A percentile compares a stretch with the other conserved stretches of the same genome.
These are phyloP conservation scores for Stephania yunnanensis DNA, from an alignment of 164 flowering plant genomes.

Conservation along the genomic window DNA sequence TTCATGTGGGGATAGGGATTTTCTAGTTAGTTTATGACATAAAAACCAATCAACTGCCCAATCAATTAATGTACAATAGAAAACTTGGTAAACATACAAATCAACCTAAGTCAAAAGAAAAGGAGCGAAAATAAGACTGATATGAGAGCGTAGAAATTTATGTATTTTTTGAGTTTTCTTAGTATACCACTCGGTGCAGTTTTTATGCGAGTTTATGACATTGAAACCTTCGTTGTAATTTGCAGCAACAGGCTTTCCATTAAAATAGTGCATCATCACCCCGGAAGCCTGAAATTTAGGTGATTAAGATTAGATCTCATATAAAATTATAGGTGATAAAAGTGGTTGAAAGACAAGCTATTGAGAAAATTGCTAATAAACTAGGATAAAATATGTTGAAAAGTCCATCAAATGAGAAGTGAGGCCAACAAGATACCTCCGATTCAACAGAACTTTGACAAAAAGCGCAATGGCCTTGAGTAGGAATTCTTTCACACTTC, in stretches of 20 bases:
- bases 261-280: constrained; percentile 59
- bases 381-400: not conserved
- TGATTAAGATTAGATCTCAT: constrained; percentile 1
- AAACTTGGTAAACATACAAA: not conserved
- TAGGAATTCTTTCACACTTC: constrained; percentile 33
- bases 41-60: not conserved
- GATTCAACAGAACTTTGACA: constrained; percentile 65
- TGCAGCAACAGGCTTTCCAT: constrained; percentile 58
- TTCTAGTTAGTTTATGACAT: not conserved
- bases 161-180: not conserved
- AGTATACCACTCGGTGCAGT: constrained; percentile 83
- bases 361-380: not conserved
- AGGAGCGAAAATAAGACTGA: not conserved
- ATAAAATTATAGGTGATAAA: not conserved
- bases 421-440: constrained; percentile 41
- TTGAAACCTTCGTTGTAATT: constrained; percentile 38
- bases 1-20: not conserved
- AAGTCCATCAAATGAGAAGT: not conserved
- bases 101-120: not conserved
- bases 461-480: constrained; percentile 55
- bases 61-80: not conserved
- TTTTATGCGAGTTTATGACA: constrained; percentile 64
- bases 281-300: constrained; percentile 58
- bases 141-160: not conserved
- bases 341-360: not conserved